Conservation (phyloP, 768 basidiomycete species). For the Tubosaeta sp. region DNA sequence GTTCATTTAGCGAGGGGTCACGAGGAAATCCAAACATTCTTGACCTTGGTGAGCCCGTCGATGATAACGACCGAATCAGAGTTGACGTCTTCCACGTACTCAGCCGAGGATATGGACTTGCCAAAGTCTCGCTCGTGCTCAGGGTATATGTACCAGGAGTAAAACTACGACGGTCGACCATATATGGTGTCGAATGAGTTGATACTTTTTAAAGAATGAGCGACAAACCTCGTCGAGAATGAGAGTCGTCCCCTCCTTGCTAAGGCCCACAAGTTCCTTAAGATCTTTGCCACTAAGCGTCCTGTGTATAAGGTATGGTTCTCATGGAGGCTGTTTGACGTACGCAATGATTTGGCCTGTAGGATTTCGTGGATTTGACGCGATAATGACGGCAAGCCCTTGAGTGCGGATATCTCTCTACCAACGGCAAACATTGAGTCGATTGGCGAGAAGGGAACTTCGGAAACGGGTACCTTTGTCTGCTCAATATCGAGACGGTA, state of each 20-base stretch:
- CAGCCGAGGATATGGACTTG: constrained; percentile 75
- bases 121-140: constrained; percentile 72
- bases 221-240: constrained; percentile 72
- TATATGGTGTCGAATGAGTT: background rate
- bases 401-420: constrained; percentile 79
- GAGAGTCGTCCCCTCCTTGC: constrained; percentile 75
- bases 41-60: constrained; percentile 88
- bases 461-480: constrained; percentile 48
- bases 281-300: constrained; percentile 69
- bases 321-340: constrained; percentile 7
- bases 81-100: constrained; percentile 85
- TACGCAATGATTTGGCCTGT: constrained; percentile 86
- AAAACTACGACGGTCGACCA: constrained; percentile 51
- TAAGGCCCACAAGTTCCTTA: constrained; percentile 68
- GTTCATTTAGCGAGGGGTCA: constrained; percentile 5
- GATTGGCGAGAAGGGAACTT: background rate
- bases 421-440: constrained; percentile 1
- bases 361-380: constrained; percentile 95
- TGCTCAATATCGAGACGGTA: constrained; percentile 79
- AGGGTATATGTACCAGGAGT: constrained; percentile 93
- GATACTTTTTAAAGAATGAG: background rate
- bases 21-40: background rate
- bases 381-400: constrained; percentile 79
- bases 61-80: constrained; percentile 80
- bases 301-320: constrained; percentile 7